Evolutionary conservation across 805 yeast species (phyloP).

Genomic region (Myxozyma udenii): DNA sequence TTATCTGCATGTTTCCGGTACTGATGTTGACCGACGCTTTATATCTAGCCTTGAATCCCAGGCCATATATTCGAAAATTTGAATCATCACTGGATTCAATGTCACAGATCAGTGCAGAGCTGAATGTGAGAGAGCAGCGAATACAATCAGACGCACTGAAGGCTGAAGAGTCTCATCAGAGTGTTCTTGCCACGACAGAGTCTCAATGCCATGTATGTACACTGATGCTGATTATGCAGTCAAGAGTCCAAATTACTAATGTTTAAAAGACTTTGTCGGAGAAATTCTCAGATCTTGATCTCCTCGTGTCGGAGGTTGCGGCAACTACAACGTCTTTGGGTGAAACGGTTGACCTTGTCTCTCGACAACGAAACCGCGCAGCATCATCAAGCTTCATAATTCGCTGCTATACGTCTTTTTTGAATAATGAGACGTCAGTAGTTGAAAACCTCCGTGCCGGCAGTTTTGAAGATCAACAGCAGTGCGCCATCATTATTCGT

Average conservation of each 20-base stretch:
- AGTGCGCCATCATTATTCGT: slow-evolving; percentile 67
- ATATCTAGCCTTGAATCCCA: slow-evolving; percentile 62
- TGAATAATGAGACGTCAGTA: slow-evolving; percentile 54
- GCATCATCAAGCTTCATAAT: slow-evolving; percentile 68
- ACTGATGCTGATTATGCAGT: not conserved
- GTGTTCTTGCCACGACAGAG: slow-evolving; percentile 8
- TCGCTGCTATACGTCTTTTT: slow-evolving; percentile 72
- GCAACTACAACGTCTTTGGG: slow-evolving; percentile 66
- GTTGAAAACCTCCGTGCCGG: slow-evolving; percentile 57
- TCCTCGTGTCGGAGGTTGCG: slow-evolving; percentile 54
- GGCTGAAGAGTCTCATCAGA: slow-evolving; percentile 35
- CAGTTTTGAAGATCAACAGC: slow-evolving; percentile 53
- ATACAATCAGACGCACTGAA: slow-evolving; percentile 57
- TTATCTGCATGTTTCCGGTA: not conserved
- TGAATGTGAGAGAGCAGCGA: slow-evolving; percentile 49
- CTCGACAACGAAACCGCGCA: slow-evolving; percentile 71
- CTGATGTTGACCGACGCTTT: not conserved
- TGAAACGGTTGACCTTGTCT: slow-evolving; percentile 60
- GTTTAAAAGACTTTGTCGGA: slow-evolving; percentile 38
- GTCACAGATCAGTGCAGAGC: slow-evolving; percentile 56
- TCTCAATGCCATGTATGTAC: slow-evolving; percentile 17
- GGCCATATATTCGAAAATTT: slow-evolving; percentile 90
- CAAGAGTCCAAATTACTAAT: too few species aligned
- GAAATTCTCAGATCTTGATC: slow-evolving; percentile 52
- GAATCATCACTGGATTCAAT: slow-evolving; percentile 79